Percentiles rank a stretch among this genome's conserved stretches.
These are phyloP conservation scores for Ustilago nuda DNA, from an alignment of 1,284 basidiomycete species.

Conservation along the genomic window DNA sequence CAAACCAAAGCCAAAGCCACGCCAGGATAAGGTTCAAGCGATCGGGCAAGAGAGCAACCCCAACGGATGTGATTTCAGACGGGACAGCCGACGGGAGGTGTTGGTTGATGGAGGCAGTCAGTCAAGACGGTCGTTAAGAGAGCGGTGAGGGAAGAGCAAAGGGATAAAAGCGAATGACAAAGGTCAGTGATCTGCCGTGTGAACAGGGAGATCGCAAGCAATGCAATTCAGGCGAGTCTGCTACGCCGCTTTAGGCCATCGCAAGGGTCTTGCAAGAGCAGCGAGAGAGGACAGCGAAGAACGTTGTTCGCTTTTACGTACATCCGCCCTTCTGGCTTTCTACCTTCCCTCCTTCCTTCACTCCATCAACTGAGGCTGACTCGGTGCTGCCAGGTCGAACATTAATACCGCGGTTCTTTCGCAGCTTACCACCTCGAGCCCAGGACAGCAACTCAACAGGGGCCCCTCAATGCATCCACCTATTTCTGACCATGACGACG, in stretches of 20 bases:
- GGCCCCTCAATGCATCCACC: too few species aligned
- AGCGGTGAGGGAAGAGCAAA: background rate
- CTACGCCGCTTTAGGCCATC: background rate
- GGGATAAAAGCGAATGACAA: background rate
- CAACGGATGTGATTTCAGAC: background rate
- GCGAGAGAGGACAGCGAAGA: too few species aligned
- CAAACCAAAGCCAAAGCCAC: background rate
- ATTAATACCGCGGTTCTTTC: too few species aligned
- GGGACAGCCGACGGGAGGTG: background rate
- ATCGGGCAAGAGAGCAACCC: background rate
- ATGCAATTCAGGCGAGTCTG: background rate
- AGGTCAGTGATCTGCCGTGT: constrained; percentile 7
- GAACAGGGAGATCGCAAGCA: background rate
- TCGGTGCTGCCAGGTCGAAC: too few species aligned
- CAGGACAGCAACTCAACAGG: too few species aligned
- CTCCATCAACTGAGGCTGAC: too few species aligned
- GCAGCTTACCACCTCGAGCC: too few species aligned
- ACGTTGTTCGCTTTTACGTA: too few species aligned
- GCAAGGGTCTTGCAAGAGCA: too few species aligned
- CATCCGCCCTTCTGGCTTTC: too few species aligned
- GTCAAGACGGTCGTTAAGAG: background rate
- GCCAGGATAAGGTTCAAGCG: background rate
- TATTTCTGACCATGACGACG: too few species aligned
- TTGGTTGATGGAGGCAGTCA: background rate
- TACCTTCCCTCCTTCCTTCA: too few species aligned